Base-by-base conservation (phyloP, 2,329 filamentous ascomycete genomes). In the Talaromyces verruculosus region DNA sequence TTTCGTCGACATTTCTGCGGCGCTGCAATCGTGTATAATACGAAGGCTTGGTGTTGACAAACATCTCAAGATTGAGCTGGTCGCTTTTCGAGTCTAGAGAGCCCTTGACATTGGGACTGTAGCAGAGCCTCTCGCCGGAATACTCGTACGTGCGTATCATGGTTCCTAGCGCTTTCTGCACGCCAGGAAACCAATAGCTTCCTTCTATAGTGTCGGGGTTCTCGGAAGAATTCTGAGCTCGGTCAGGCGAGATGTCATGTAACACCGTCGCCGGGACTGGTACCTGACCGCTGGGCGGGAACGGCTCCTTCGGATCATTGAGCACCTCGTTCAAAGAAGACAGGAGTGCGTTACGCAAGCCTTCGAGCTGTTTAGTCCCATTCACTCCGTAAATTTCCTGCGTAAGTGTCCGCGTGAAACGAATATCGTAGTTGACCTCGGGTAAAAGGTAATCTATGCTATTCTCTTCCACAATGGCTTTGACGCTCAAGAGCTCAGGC, bases 371-470 rank as follows among this genome's bases (percentile, higher is more conserved):
- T 61, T 28, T 64, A 53, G 11, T 51, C 65, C 22, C 64, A 15
- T 25, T 64, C 65, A 35, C 61, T 13, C 63, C 57, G 35, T 74
- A 68, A 33, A 79, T 62, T 19, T 79, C 72, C 5, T 69, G 72
- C 57, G 74, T 72, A 22, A 76, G 58, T 17, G 69, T 75, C 47
- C 74, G 74, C 2, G 75, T 77, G 63, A 80, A 80, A 15, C 78
- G 78, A 47, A 80, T 71, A 65, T 80, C 78, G 37, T 77, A 65
- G 1, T 73, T 68, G 33, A 72, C 74, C 65, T 80, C 78, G 1
- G 78, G 78, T 15, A 80, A 70, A 35, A 80, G 71, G 66, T 78
- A 77, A 63, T 80, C 78, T 17, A 77, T 72, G 43, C 70, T 73
- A 61, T 68, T 74, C 35, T 75, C 72, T n/a, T 66, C 41, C 5